Base-by-base conservation (phyloP, 768 basidiomycete genomes). In the Tylopilus plumbeoviolaceoides region DNA sequence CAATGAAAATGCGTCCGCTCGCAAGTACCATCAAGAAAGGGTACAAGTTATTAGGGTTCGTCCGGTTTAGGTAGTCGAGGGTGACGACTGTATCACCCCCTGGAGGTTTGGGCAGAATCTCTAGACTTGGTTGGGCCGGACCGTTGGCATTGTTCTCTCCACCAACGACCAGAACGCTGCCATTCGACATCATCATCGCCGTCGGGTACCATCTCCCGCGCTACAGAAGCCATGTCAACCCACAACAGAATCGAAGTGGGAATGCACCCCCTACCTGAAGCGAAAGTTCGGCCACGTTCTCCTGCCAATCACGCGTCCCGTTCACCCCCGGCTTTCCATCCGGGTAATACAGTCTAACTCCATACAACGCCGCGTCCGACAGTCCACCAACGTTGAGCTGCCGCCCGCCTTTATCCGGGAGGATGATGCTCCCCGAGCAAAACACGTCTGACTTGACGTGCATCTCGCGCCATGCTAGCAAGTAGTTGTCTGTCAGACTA, bases 41-140 rank as follows among this genome's bases (percentile, higher is more conserved):
- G 60, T 91, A 91, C 45, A 91, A 66, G 59, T 90, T 90, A 62
- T 87, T 82, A 1, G 89, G 89, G 60, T 90, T 84, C 4, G 89
- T 90, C 27, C 86, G 76, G 31, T 72, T 63, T 28, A 91, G 72
- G 73, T 80, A 89, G 54, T 85, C 83, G 50, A 90, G 75, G 44
- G 79, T 73, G 48, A 85, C 50, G 11, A 74, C 72, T 0, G 87
- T 89, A 47, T 75, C 71, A n/a, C 84, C 88, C 2, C 88, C 88
- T 0, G 64, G 64, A 9, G 85, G 84, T 27, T 73, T 82, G 1
- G 89, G 89, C 5, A 91, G 72, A 48, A 87, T 74, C 67, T 91
- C 89, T 33, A 90, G 69, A 57, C 77, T 88, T 0, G 86, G 87
- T 51, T 82, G 76, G 0, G 87, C 76, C 1, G 76, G 55, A 0